Evolutionary conservation across 176 grass and related monocot genomes (phyloP), one percentile per base, ranked within the genome.

Genomic region (Musa schizocarpa): DNA sequence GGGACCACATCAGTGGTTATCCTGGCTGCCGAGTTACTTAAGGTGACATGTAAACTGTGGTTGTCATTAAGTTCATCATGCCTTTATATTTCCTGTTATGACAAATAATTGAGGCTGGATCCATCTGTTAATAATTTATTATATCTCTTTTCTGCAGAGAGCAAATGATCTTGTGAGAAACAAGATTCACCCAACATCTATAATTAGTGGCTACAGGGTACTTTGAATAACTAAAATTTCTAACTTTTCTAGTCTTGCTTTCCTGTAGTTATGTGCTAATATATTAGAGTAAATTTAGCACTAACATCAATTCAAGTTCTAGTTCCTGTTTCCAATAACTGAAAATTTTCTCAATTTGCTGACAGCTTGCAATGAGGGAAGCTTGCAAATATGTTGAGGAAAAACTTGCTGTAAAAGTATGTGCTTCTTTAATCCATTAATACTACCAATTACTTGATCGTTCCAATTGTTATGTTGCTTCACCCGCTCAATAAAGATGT

Each of bases 301-400:
- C 6, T 43, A 43, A 5, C 34, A 43, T 43, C 34, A 43, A 43
- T 43, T 43, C 34, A 43, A 43, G 34, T 43, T 43, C 34, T 43
- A 43, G 34, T 5, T 43, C 34, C 34, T 43, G 34, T 43, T 43
- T 70, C 43, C 9, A 49, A 5, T 11, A 70, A 52, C 10, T 54
- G 16, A 27, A 3, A 2, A n/a, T 54, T 27, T 13, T 26, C 72
- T 24, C 12, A 23, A 7, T 74, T 9, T 55, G 7, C 12, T 74
- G 25, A 61, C 82, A 98, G 95, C 86, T 98, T 65, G 95, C 95
- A 51, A 98, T 98, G 95, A 79, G 95, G 55, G 95, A 98, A 80
- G 88, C 90, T 72, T 98, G 90, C 82, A 98, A 98, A 71, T 96
- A 96, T 83, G 83, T 90, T 71, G 92, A 96, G 65, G 92, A 96